Conservation (phyloP, 805 yeast genomes). For the Wickerhamia fluorescens region DNA sequence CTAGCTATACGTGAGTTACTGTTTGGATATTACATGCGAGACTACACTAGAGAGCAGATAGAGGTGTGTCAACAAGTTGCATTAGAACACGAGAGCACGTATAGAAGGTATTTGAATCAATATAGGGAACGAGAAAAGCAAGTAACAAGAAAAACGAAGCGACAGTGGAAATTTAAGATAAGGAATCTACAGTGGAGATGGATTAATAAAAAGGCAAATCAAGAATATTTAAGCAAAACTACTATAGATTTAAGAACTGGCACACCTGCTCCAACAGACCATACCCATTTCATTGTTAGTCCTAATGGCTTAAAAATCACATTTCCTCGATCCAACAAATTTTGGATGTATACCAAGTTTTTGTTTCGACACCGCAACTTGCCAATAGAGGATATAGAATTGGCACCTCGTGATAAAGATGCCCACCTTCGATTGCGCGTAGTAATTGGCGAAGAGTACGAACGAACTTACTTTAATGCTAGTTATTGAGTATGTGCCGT, state of each 20-base stretch:
- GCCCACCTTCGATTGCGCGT: too few relatives aligned
- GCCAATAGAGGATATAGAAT: too few relatives aligned
- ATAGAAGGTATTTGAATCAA: neutral
- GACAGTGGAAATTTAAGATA: too few relatives aligned
- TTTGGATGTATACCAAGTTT: conserved; percentile 1
- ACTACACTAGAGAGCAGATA: neutral
- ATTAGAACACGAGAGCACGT: neutral
- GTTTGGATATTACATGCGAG: neutral
- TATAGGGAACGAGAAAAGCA: neutral
- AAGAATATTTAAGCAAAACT: too few relatives aligned
- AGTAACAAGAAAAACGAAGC: too few relatives aligned
- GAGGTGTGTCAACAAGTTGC: neutral
- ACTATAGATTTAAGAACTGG: neutral
- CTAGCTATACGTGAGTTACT: neutral
- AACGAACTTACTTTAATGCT: too few relatives aligned
- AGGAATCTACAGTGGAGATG: too few relatives aligned
- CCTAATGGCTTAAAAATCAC: too few relatives aligned
- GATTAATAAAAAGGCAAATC: too few relatives aligned
- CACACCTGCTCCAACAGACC: neutral
- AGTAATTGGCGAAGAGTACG: too few relatives aligned
- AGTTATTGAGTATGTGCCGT: too few relatives aligned
- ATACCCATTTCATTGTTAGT: neutral
- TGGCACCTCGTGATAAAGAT: too few relatives aligned
- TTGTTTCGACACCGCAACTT: conserved; percentile 1
- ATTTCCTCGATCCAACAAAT: neutral